Evolutionary conservation across 495 filamentous ascomycete species (phyloP).

Genomic region (Chaetomium cochliodes): DNA sequence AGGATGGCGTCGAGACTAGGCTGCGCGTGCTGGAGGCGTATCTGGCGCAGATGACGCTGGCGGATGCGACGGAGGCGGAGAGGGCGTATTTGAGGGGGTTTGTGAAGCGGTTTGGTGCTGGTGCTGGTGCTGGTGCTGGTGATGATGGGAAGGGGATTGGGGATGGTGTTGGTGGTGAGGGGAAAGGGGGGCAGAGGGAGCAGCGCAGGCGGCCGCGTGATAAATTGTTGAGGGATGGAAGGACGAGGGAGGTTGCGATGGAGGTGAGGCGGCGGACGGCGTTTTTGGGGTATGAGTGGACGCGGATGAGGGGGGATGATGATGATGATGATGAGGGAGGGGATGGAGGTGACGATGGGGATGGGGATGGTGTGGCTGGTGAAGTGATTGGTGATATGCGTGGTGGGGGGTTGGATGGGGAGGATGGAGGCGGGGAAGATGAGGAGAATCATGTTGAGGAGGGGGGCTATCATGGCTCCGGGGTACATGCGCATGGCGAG

Average conservation of each 20-base stretch:
- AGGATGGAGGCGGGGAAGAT: not conserved
- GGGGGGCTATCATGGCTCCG: not conserved
- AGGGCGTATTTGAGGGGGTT: constrained; percentile 22
- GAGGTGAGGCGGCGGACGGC: constrained; percentile 76
- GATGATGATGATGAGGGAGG: constrained; percentile 1
- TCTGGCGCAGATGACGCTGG: not conserved
- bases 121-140: not conserved
- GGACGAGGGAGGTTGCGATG: constrained; percentile 61
- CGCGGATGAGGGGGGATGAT: constrained; percentile 37
- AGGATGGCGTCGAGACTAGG: not conserved
- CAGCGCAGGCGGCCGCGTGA: constrained; percentile 67
- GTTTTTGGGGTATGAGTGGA: constrained; percentile 90
- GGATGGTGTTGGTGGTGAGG: not conserved
- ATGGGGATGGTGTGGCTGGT: not conserved
- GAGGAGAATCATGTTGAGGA: not conserved
- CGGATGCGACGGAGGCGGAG: constrained; percentile 12
- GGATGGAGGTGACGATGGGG: not conserved
- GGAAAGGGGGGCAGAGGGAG: constrained; percentile 15
- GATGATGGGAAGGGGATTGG: too few relatives aligned
- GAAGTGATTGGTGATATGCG: not conserved
- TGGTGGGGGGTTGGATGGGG: not conserved
- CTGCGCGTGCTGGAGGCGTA: not conserved
- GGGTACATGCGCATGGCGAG: not conserved
- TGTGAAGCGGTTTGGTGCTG: constrained; percentile 22
- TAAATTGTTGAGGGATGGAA: constrained; percentile 69